These are phyloP conservation scores for Vitis vinifera DNA, from an alignment of 164 flowering plant species.

Conservation along the genomic window ASM3070453v1 NC_081811.1:4014001-4014500, in stretches of 20 bases:
- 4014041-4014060: background rate
- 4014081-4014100: conserved; percentile 54
- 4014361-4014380: background rate
- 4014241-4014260: conserved; percentile 9
- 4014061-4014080: background rate
- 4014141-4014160: conserved; percentile 35
- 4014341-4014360: conserved; percentile 72
- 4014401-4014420: background rate
- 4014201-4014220: conserved; percentile 33
- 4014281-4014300: conserved; percentile 32
- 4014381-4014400: background rate
- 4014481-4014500: conserved; percentile 66
- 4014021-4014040: background rate
- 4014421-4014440: background rate
- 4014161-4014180: conserved; percentile 3
- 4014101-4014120: conserved; percentile 77
- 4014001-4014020: background rate
- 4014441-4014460: conserved; percentile 55
- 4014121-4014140: conserved; percentile 80
- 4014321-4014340: conserved; percentile 86
- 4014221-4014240: conserved; percentile 9
- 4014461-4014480: conserved; percentile 81
- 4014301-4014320: conserved; percentile 55
- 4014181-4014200: conserved; percentile 31
- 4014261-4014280: conserved; percentile 25